phyloP scores from a whole-genome alignment of 2,329 filamentous ascomycete species.

The Didymella pinodella region DNA sequence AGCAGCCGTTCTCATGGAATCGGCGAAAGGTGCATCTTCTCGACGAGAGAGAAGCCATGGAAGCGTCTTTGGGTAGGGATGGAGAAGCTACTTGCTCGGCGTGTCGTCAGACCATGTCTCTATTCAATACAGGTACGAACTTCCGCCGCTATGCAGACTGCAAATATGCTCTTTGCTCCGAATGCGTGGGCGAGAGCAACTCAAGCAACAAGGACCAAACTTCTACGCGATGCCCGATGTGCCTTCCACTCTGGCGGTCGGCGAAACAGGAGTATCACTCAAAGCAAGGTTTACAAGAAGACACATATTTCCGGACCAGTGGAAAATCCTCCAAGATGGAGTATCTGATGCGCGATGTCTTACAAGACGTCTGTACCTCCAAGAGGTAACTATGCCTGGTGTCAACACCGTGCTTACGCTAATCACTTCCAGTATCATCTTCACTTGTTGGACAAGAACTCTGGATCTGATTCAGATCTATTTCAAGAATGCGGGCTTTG shows the following conservation, averaged over 20 bases:
- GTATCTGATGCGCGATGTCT: constrained; percentile 45
- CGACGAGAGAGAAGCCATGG: constrained; percentile 50
- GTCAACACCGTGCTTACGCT: no score
- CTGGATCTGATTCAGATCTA: constrained; percentile 35
- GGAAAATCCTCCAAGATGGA: constrained; percentile 49
- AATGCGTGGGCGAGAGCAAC: constrained; percentile 44
- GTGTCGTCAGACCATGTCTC: constrained; percentile 40
- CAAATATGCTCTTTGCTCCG: constrained; percentile 45
- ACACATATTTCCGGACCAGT: constrained; percentile 41
- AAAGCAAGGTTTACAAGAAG: constrained; percentile 24
- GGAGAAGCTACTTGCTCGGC: constrained; percentile 43
- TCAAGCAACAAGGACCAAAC: constrained; percentile 13
- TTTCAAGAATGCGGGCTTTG: constrained; percentile 14
- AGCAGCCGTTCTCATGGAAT: constrained; percentile 56
- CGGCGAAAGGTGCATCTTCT: constrained; percentile 42
- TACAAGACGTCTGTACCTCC: constrained; percentile 32
- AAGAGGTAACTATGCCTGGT: constrained; percentile 34
- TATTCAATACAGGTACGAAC: constrained; percentile 29
- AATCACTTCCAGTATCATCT: constrained; percentile 36
- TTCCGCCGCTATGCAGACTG: constrained; percentile 39
- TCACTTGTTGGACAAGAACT: constrained; percentile 44
- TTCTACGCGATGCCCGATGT: constrained; percentile 34
- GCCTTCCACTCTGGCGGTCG: constrained; percentile 25
- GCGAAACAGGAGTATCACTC: neutral
- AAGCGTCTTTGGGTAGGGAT: constrained; percentile 32